Conservation (phyloP, 2,329 filamentous ascomycete species). For the Teratosphaeria pseudoeucalypti region DNA sequence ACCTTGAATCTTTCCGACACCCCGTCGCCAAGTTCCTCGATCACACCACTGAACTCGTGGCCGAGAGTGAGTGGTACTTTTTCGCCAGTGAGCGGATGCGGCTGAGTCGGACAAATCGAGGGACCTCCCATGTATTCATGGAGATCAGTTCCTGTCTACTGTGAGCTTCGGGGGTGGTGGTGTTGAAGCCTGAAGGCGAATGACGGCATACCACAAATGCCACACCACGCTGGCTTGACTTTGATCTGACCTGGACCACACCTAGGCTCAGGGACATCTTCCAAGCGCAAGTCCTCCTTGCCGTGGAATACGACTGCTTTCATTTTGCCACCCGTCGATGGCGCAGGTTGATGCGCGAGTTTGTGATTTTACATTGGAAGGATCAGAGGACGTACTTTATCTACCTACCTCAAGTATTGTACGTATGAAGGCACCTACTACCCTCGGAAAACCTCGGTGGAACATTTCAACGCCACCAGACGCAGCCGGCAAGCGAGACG, state of each 20-base stretch:
- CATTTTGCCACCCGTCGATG: constrained; percentile 13
- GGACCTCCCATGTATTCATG: constrained; percentile 28
- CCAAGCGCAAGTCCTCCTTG: constrained; percentile 25
- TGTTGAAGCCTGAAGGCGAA: neutral
- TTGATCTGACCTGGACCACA: constrained; percentile 27
- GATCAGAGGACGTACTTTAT: neutral
- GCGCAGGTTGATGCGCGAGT: constrained; percentile 2
- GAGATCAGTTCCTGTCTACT: constrained; percentile 10
- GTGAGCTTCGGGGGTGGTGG: neutral
- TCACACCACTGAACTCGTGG: constrained; percentile 43
- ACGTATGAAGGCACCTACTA: neutral
- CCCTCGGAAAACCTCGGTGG: neutral
- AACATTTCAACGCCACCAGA: neutral
- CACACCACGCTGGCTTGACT: constrained; percentile 28
- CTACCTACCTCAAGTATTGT: too few relatives aligned
- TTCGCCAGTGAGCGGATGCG: constrained; percentile 45
- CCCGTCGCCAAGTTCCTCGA: constrained; percentile 43
- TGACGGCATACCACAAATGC: constrained; percentile 18
- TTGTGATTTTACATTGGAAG: neutral
- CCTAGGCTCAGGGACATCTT: constrained; percentile 24
- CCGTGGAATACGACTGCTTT: constrained; percentile 30
- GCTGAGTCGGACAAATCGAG: constrained; percentile 35
- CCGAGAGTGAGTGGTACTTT: constrained; percentile 42
- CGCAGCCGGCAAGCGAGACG: neutral
- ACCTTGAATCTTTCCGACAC: constrained; percentile 36